Conservation (phyloP, 2,329 filamentous ascomycete genomes). For the Taxawa tesnikishii region DNA sequence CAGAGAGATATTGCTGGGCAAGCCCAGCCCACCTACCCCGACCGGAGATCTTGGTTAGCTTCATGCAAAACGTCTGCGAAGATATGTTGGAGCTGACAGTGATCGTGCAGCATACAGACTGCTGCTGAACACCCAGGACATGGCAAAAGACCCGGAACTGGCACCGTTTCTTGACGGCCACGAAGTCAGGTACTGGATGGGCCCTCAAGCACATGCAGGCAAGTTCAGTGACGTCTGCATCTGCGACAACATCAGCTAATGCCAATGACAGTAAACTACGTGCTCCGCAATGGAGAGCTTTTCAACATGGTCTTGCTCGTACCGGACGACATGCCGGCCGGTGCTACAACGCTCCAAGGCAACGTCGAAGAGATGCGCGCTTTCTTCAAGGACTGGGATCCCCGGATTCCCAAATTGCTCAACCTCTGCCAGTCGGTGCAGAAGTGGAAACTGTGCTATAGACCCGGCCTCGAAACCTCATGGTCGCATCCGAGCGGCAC, state of each 20-base stretch:
- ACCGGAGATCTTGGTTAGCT: constrained; percentile 41
- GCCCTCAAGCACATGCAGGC: constrained; percentile 37
- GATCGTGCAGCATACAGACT: constrained; percentile 39
- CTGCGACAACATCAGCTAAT: not conserved
- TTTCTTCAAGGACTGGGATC: constrained; percentile 46
- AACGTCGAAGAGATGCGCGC: constrained; percentile 42
- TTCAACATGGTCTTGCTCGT: constrained; percentile 41
- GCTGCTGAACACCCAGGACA: constrained; percentile 31
- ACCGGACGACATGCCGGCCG: constrained; percentile 36
- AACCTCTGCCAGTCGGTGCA: constrained; percentile 44
- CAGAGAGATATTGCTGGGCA: constrained; percentile 31
- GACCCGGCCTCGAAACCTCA: constrained; percentile 36
- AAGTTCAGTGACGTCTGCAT: constrained; percentile 2
- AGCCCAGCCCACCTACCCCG: constrained; percentile 32
- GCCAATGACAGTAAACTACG: constrained; percentile 34
- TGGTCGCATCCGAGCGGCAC: constrained; percentile 46
- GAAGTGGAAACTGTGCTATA: constrained; percentile 50
- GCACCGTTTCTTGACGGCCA: constrained; percentile 30
- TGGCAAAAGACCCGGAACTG: constrained; percentile 35
- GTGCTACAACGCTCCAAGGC: constrained; percentile 32
- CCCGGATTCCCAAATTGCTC: constrained; percentile 38
- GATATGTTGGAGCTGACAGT: too few species aligned
- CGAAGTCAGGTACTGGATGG: constrained; percentile 40
- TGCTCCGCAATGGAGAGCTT: constrained; percentile 33
- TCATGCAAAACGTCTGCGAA: too few species aligned